Percentiles rank a stretch among this genome's conserved stretches.
These are phyloP conservation scores for Ogataea hybrid DNA, from an alignment of 1,139 yeast genomes.

Conservation along the genomic window DNA sequence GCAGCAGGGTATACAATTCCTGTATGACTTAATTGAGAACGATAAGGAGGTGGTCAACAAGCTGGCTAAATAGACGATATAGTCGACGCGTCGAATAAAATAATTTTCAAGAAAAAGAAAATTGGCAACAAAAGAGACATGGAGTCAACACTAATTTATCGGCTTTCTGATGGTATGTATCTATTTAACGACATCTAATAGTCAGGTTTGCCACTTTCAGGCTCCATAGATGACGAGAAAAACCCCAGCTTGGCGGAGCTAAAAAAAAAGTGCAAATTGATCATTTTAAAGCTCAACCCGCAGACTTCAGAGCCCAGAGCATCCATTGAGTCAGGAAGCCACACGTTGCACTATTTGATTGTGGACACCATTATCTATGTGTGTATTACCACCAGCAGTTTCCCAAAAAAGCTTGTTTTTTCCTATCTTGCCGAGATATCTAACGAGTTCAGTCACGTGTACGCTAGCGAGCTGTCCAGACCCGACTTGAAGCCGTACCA, in stretches of 20 bases:
- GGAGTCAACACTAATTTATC: conserved; percentile 67
- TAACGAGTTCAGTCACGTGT: conserved; percentile 76
- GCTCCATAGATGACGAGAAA: conserved; percentile 85
- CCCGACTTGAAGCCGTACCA: conserved; percentile 82
- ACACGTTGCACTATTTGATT: conserved; percentile 74
- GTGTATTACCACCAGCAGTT: conserved; percentile 65
- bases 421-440: conserved; percentile 81
- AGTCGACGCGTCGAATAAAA: conserved; percentile 1
- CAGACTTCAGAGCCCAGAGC: conserved; percentile 78
- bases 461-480: conserved; percentile 66
- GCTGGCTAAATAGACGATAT: conserved; percentile 9
- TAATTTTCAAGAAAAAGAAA: not conserved
- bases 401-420: conserved; percentile 87
- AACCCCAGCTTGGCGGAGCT: conserved; percentile 56
- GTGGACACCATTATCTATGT: conserved; percentile 66
- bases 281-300: conserved; percentile 74
- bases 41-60: conserved; percentile 48
- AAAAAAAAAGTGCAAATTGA: conserved; percentile 79
- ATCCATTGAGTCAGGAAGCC: conserved; percentile 74
- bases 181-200: conserved; percentile 1
- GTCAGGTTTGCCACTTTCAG: conserved; percentile 80
- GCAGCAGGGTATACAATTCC: conserved; percentile 82
- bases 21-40: conserved; percentile 71
- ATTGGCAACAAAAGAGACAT: conserved; percentile 33
- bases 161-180: conserved; percentile 62